Conservation (phyloP, 116 monocot genomes). For the Trichopus zeylanicus region DNA sequence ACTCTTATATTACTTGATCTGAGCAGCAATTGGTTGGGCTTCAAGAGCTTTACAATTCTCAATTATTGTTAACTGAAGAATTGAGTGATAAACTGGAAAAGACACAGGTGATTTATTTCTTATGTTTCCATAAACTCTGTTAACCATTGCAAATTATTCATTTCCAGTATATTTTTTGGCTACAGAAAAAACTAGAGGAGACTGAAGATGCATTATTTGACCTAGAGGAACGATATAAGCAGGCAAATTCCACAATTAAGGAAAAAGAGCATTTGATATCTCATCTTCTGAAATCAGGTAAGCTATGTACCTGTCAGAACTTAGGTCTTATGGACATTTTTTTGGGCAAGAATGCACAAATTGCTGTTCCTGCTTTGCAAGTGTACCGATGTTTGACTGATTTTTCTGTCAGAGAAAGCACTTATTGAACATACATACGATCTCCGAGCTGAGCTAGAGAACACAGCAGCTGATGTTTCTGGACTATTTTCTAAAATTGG, state of each 20-base stretch:
- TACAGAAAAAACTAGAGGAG: slow-evolving; percentile 63
- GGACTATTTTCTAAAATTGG: slow-evolving; percentile 95
- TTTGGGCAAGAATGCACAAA: background rate
- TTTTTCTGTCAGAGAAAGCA: slow-evolving; percentile 55
- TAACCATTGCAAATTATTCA: background rate
- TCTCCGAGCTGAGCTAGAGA: slow-evolving; percentile 79
- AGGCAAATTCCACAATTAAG: slow-evolving; percentile 71
- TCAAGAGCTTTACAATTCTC: slow-evolving; percentile 78
- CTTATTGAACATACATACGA: slow-evolving; percentile 68
- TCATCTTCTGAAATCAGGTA: slow-evolving; percentile 86
- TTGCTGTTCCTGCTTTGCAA: background rate
- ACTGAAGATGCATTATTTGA: slow-evolving; percentile 62
- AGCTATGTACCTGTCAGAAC: background rate
- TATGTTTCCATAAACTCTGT: background rate
- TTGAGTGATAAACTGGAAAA: slow-evolving; percentile 77
- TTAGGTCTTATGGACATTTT: background rate
- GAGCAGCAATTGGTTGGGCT: slow-evolving; percentile 71
- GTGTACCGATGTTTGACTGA: background rate
- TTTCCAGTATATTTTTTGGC: slow-evolving; percentile 5
- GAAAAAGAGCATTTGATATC: slow-evolving; percentile 88
- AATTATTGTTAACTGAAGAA: slow-evolving; percentile 52
- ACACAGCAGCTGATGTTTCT: slow-evolving; percentile 73
- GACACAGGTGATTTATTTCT: slow-evolving; percentile 40
- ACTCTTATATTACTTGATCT: slow-evolving; percentile 9
- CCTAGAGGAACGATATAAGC: slow-evolving; percentile 79